phyloP scores from a whole-genome alignment of 2,329 filamentous ascomycete genomes.

The Nannizzia gypsea region DNA sequence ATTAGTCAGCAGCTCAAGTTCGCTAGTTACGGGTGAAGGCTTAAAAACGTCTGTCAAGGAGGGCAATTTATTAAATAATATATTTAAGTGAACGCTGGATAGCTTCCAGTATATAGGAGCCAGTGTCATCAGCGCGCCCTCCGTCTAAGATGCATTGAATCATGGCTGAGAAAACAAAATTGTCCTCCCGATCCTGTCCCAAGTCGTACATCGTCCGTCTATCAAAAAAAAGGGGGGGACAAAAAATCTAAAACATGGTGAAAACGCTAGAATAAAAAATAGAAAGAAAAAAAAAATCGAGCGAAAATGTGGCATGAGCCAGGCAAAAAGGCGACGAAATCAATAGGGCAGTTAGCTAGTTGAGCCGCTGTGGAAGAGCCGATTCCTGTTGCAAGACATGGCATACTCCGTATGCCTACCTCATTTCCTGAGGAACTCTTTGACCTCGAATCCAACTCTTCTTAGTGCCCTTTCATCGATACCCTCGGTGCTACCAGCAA shows the following conservation, averaged over 20 bases:
- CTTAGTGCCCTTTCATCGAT: slow-evolving; percentile 60
- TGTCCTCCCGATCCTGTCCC: neutral
- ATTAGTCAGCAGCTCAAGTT: too few relatives aligned
- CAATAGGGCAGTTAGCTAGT: neutral
- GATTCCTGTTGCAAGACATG: too few relatives aligned
- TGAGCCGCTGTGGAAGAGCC: neutral
- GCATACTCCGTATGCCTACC: neutral
- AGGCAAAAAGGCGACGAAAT: too few relatives aligned
- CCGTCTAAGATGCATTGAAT: neutral
- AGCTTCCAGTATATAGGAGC: neutral
- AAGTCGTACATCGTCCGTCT: neutral
- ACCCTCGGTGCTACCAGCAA: slow-evolving; percentile 21
- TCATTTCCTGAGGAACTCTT: slow-evolving; percentile 47
- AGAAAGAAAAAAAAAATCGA: too few relatives aligned
- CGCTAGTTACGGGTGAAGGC: too few relatives aligned
- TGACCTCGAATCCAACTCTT: slow-evolving; percentile 72
- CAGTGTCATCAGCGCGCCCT: neutral
- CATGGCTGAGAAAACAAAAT: neutral
- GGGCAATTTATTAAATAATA: neutral
- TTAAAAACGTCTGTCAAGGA: neutral
- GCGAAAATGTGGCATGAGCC: neutral
- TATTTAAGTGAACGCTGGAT: neutral
- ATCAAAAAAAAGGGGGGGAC: neutral
- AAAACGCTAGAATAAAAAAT: neutral
- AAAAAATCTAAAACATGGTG: neutral